Evolutionary conservation across 1,139 yeast species (phyloP).

Genomic region (Diutina mesorugosa): DNA sequence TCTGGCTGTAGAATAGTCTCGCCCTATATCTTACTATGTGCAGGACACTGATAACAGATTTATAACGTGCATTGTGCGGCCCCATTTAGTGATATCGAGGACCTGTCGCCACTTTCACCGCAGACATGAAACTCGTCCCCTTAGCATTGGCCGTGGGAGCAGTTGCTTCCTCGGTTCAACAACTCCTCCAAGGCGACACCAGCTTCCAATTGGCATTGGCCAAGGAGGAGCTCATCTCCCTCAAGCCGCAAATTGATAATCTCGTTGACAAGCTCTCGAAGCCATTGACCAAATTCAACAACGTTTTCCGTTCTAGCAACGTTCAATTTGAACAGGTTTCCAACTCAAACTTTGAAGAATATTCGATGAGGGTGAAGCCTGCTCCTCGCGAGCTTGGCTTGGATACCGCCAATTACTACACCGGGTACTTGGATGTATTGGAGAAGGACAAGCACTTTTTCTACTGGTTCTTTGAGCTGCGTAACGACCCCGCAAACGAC

Average conservation of each 20-base stretch:
- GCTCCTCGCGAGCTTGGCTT: not conserved
- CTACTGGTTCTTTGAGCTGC: constrained; percentile 64
- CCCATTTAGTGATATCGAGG: not conserved
- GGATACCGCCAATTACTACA: constrained; percentile 18
- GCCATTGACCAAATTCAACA: not conserved
- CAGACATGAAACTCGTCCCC: not conserved
- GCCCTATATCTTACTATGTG: not conserved
- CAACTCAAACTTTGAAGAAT: not conserved
- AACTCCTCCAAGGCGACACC: not conserved
- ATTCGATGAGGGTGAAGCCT: not conserved
- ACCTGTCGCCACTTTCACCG: too few relatives aligned
- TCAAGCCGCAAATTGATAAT: not conserved
- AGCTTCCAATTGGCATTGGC: not conserved
- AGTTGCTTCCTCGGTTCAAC: not conserved
- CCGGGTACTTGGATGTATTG: constrained; percentile 51
- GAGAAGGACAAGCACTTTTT: constrained; percentile 60
- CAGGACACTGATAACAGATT: not conserved
- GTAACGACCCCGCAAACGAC: constrained; percentile 42
- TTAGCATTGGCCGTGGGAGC: not conserved
- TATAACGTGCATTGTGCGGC: not conserved
- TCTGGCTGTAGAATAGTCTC: not conserved
- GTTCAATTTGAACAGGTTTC: not conserved
- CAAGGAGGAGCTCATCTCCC: not conserved
- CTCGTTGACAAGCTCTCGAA: not conserved
- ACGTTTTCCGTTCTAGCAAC: not conserved